phyloP scores from a whole-genome alignment of 129 eudicot species.

The Helianthus tuberosus region DNA sequence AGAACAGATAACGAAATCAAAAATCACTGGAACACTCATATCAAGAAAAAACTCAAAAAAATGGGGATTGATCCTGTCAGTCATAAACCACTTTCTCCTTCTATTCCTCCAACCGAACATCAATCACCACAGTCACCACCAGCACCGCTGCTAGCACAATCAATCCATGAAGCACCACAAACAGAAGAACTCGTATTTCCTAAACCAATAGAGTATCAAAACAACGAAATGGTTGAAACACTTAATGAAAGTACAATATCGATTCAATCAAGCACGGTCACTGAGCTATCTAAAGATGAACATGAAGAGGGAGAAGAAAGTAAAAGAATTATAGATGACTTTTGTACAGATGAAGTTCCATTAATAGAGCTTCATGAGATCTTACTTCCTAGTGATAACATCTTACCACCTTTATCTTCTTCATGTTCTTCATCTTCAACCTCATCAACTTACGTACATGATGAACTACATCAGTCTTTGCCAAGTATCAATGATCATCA shows the following conservation, averaged over 20 bases:
- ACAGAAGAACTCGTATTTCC: neutral
- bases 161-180: neutral
- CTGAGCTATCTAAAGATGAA: conserved; percentile 31
- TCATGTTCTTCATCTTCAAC: conserved; percentile 47
- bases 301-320: conserved; percentile 37
- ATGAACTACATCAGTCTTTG: conserved; percentile 31
- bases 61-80: conserved; percentile 91
- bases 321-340: conserved; percentile 35
- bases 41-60: conserved; percentile 79
- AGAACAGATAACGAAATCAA: conserved; percentile 90
- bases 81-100: conserved; percentile 62
- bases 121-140: conserved; percentile 8
- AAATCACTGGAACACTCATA: conserved; percentile 92
- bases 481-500: conserved; percentile 46
- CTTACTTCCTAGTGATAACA: neutral
- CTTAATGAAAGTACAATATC: conserved; percentile 19
- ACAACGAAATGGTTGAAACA: neutral
- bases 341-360: conserved; percentile 8
- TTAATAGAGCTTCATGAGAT: conserved; percentile 14
- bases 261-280: conserved; percentile 34
- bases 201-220: neutral
- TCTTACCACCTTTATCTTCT: conserved; percentile 26
- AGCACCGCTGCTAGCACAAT: neutral
- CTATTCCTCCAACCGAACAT: conserved; percentile 9
- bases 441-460: conserved; percentile 30